These are phyloP conservation scores for Jimgerdemannia lactiflua DNA, from an alignment of 192 early-diverging fungal genomes.

Conservation along the genomic window DNA sequence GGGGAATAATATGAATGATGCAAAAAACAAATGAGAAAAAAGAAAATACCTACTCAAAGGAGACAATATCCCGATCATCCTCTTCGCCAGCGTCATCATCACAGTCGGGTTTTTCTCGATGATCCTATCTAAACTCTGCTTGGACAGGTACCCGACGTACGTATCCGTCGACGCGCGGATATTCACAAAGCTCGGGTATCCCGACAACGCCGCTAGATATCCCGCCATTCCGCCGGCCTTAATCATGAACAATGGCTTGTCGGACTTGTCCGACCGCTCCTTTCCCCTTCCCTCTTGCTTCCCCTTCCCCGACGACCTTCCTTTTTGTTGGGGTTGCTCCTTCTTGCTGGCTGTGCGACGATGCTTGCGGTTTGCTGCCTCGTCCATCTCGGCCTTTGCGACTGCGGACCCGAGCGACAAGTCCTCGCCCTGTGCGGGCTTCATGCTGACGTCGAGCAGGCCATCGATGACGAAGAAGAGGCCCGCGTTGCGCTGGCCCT, in stretches of 20 bases:
- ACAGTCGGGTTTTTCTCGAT: slow-evolving; percentile 83
- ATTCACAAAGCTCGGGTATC: slow-evolving; percentile 86
- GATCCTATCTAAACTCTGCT: slow-evolving; percentile 76
- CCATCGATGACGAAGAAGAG: slow-evolving; percentile 95
- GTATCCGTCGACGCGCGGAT: slow-evolving; percentile 76
- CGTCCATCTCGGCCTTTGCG: not conserved
- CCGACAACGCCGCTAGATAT: slow-evolving; percentile 90
- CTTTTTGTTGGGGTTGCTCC: not conserved
- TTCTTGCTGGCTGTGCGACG: not conserved
- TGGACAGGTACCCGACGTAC: slow-evolving; percentile 88
- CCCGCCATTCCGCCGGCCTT: slow-evolving; percentile 88
- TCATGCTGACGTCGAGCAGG: slow-evolving; percentile 67
- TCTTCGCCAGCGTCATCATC: slow-evolving; percentile 83
- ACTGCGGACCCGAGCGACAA: slow-evolving; percentile 1
- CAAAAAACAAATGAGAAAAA: not conserved
- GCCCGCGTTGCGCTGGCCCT: slow-evolving; percentile 82
- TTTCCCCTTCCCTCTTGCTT: not conserved
- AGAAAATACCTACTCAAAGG: slow-evolving; percentile 61
- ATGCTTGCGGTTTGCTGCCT: not conserved
- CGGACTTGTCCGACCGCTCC: slow-evolving; percentile 8
- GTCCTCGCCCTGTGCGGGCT: slow-evolving; percentile 13
- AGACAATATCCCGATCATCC: slow-evolving; percentile 77
- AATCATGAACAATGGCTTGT: slow-evolving; percentile 65
- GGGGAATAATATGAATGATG: not conserved
- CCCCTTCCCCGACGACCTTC: not conserved